Base-by-base conservation (phyloP, 1,139 yeast genomes). In the Taphrina deformans region DNA sequence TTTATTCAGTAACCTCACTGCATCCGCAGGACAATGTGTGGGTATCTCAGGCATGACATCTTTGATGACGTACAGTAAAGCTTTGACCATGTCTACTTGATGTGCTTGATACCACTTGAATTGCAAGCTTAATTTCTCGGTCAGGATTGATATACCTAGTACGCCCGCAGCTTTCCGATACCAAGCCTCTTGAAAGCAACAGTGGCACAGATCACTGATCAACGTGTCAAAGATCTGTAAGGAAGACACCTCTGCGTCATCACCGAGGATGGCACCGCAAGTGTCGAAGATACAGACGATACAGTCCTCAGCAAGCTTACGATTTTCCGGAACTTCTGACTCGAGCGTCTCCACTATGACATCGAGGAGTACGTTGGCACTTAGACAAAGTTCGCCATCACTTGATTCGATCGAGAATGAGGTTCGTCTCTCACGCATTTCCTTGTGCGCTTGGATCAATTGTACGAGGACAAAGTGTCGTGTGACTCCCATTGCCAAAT, bases 21-120 rank as follows among this genome's bases (percentile, higher is more conserved):
- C 96, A 66, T 85, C 82, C 2, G 81, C 83, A 46, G 90, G 81
- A 14, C 91, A 96, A 69, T 83, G 85, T 65, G 84, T 82, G 0
- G 99, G 97, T 0, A 95, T 95, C 60, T 92, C 96, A 10, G 85
- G 83, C 0, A 97, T 95, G 0, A 96, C 88, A 72, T 95, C 99
- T 73, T 96, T 85, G 67, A 93, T 79, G 2, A 93, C 96, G 76
- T 92, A 95, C 70, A 93, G 85, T 73, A 93, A 82, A 0, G 97
- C 91, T 56, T 96, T 83, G 2, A 90, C 86, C 55, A 93, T 80
- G 73, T 93, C 98, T 70, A 88, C 83, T 73, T 91, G 97, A 48
- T 95, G 82, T 59, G 84, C 82, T 65, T 83, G 82, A 71, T 93
- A 85, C 86, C 96, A 91, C 1, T 80, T 77, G 1, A 84, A 79